Evolutionary conservation across 345 rosid genomes (phyloP), one percentile per base, ranked within the genome.

Genomic region (Psidium friedrichsthalianum): DNA sequence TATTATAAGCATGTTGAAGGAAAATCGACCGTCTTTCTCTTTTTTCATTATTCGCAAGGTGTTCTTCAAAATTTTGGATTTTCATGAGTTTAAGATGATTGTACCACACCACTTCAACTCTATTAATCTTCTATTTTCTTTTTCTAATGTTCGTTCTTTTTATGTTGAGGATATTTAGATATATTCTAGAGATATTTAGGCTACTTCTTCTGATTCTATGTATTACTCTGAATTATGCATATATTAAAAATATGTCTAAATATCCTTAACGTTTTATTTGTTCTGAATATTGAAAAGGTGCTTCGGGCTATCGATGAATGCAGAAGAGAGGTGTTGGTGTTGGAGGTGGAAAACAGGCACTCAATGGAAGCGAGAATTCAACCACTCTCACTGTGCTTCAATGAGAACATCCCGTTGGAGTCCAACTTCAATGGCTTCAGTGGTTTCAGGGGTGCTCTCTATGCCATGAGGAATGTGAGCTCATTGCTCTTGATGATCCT

Each of bases 371-470:
- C 89, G 52, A 90, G 91, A 74, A 86, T 84, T 13, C 78, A 86
- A 82, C 82, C 86, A 10, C 84, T 91, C 40, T 87, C 92, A 3
- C 87, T 90, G 55, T 84, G 84, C 84, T 76, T 88, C 49, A 87
- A 89, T 47, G 86, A 90, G 36, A 88, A 52, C 57, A 83, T 88
- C 5, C 21, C 85, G 13, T n/a, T 84, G 49, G 92, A 92, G 51
- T 90, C 93, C n/a, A 91, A 87, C 86, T 57, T 91, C 44, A 95
- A 93, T 87, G 98, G 91, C 0, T 96, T 92, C 88, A 92, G 92
- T 83, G 98, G 99, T 6, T 96, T 96, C 40, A 89, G 97, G 52
- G 98, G 99, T 6, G 99, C 93, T 7, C 93, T 96, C 9, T 91
- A 92, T 86, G 97, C 98, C 56, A 94, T 91, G 92, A 90, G 95